Evolutionary conservation across 108 stramenopile species (phyloP).

Genomic region (Schizochytrium sp.): DNA sequence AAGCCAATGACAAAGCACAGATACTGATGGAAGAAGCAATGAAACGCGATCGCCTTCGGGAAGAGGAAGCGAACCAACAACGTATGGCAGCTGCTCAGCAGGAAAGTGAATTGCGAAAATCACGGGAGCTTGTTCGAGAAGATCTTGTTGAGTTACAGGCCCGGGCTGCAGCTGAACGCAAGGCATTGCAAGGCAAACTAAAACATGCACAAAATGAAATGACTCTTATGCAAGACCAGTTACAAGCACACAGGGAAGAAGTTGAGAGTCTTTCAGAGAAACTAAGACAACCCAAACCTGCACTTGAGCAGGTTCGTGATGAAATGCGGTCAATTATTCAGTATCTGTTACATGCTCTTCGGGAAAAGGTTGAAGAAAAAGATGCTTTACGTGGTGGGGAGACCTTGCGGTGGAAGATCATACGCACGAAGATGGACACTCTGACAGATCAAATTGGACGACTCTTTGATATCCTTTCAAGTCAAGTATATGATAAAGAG

Average conservation of each 20-base stretch:
- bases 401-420: constrained; percentile 34
- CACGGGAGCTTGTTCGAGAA: neutral
- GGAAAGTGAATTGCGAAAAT: neutral
- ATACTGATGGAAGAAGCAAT: neutral
- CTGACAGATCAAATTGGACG: constrained; percentile 29
- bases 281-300: neutral
- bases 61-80: neutral
- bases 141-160: neutral
- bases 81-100: neutral
- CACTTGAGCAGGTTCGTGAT: constrained; percentile 36
- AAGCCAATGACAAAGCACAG: constrained; percentile 40
- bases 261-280: constrained; percentile 23
- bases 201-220: neutral
- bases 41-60: neutral
- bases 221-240: neutral
- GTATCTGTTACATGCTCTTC: constrained; percentile 14
- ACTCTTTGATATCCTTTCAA: neutral
- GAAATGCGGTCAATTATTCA: constrained; percentile 46
- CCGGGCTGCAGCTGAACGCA: neutral
- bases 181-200: neutral
- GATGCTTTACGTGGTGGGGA: constrained; percentile 43
- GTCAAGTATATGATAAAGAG: constrained; percentile 23
- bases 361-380: constrained; percentile 13
- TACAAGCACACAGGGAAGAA: neutral
- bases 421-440: constrained; percentile 21